These are phyloP conservation scores for Rhodotorula diobovata DNA, from an alignment of 768 basidiomycete genomes.

Conservation along the genomic window DNA sequence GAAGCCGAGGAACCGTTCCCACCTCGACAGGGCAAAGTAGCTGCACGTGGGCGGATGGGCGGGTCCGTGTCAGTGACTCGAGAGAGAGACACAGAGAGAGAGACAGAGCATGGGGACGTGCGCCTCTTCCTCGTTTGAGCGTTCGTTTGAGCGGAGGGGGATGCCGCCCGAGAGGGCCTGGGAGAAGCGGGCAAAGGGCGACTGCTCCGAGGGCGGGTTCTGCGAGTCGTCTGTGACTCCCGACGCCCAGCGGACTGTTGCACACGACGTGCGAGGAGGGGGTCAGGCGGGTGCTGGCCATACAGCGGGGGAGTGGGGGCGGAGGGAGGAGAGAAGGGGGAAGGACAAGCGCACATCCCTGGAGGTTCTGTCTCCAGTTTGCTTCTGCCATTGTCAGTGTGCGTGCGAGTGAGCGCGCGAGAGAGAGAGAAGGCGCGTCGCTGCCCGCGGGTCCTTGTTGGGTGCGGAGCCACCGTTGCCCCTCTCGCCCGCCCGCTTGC, in stretches of 20 bases:
- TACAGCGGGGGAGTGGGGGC: background rate
- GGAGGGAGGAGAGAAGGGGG: background rate
- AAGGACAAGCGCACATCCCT: constrained; percentile 24
- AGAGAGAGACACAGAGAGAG: too few relatives aligned
- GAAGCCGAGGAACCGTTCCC: constrained; percentile 92
- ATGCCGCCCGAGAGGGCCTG: constrained; percentile 78
- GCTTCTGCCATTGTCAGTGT: constrained; percentile 21
- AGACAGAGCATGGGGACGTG: constrained; percentile 51
- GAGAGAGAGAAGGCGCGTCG: too few relatives aligned
- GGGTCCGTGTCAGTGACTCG: background rate
- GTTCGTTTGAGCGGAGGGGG: constrained; percentile 73
- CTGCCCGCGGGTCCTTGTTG: too few relatives aligned
- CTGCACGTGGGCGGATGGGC: constrained; percentile 4
- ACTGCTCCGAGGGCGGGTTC: constrained; percentile 37
- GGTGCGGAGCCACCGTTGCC: too few relatives aligned
- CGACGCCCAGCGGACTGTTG: constrained; percentile 67
- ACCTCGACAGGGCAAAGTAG: constrained; percentile 65
- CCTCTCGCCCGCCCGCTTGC: background rate
- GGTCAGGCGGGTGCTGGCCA: constrained; percentile 44
- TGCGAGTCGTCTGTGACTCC: constrained; percentile 65
- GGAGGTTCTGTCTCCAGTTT: constrained; percentile 32
- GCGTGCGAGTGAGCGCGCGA: background rate
- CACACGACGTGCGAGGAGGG: background rate
- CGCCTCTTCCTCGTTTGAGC: constrained; percentile 90
- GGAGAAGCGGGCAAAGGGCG: constrained; percentile 79